A percentile compares a stretch with the other conserved stretches of the same genome.
Conservation (phyloP, 306 rosid genomes). For the cucumber (Cucumis sativus) region Cucumber_9930_V3 NC_026659.2:28786001-28786500, state of each 20-base stretch:
- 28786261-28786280: conserved; percentile 52
- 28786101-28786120: conserved; percentile 54
- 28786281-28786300: conserved; percentile 39
- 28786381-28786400: conserved; percentile 92
- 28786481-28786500: conserved; percentile 24
- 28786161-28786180: conserved; percentile 58
- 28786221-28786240: conserved; percentile 42
- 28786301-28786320: conserved; percentile 33
- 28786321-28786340: conserved; percentile 30
- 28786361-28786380: conserved; percentile 59
- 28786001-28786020: conserved; percentile 77
- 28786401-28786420: conserved; percentile 61
- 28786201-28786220: conserved; percentile 40
- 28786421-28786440: conserved; percentile 44
- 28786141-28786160: conserved; percentile 58
- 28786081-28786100: conserved; percentile 57
- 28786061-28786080: conserved; percentile 60
- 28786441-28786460: conserved; percentile 47
- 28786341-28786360: conserved; percentile 51
- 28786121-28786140: conserved; percentile 69
- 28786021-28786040: conserved; percentile 76
- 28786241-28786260: conserved; percentile 54
- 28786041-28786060: conserved; percentile 51
- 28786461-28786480: conserved; percentile 24
- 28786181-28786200: conserved; percentile 52